phyloP scores from a whole-genome alignment of 768 basidiomycete genomes.

The Lactarius sp. region DNA sequence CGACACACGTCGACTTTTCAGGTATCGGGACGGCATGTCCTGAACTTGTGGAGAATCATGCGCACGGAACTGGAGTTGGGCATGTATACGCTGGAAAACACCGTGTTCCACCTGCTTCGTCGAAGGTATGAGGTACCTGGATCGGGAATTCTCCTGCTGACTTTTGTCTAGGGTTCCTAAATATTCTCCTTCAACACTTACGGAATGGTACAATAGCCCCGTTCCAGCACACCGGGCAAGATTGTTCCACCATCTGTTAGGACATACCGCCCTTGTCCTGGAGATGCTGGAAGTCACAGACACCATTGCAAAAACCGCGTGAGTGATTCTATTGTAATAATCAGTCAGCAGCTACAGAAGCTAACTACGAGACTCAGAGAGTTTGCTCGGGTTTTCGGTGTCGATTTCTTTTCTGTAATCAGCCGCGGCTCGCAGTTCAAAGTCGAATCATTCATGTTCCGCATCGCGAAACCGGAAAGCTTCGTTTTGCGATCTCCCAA shows the following conservation, averaged over 20 bases:
- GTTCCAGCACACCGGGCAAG: slow-evolving; percentile 50
- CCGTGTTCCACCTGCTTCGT: slow-evolving; percentile 74
- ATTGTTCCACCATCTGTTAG: slow-evolving; percentile 58
- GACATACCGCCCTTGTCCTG: slow-evolving; percentile 62
- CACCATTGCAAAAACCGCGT: slow-evolving; percentile 88
- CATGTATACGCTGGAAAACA: slow-evolving; percentile 87
- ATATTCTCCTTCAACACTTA: slow-evolving; percentile 11
- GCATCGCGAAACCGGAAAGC: slow-evolving; percentile 93
- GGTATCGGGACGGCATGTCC: slow-evolving; percentile 81
- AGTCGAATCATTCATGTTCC: slow-evolving; percentile 98
- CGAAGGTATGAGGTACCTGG: slow-evolving; percentile 48
- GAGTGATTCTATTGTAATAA: slow-evolving; percentile 30
- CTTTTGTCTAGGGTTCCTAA: slow-evolving; percentile 20
- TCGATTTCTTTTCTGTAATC: slow-evolving; percentile 94
- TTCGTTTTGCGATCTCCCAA: slow-evolving; percentile 90
- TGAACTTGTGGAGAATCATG: slow-evolving; percentile 93
- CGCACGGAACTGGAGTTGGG: slow-evolving; percentile 73
- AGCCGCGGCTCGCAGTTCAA: slow-evolving; percentile 97
- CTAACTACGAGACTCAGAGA: slow-evolving; percentile 51
- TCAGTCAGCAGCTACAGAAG: not conserved
- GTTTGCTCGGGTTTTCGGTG: slow-evolving; percentile 94
- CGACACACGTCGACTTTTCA: slow-evolving; percentile 78
- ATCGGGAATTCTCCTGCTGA: not conserved
- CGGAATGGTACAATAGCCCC: slow-evolving; percentile 74
- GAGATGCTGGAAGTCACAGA: slow-evolving; percentile 81